A percentile compares a stretch with the other conserved stretches of the same genome.
Conservation (phyloP, 169 alveolate genomes). For the Babesia ovis region DNA sequence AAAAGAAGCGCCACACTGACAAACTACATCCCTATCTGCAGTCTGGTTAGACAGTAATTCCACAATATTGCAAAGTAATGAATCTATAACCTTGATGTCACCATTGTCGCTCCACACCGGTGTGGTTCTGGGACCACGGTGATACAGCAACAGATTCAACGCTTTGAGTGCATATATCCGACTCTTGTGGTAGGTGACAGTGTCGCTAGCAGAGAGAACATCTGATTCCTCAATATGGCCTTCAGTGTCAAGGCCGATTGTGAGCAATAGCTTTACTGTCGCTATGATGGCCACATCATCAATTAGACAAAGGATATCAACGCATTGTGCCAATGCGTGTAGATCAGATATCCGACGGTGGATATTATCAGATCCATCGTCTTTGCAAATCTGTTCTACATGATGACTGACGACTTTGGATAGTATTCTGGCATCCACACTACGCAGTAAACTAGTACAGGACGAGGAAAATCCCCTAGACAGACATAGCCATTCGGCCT, state of each 20-base stretch:
- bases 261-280: not conserved
- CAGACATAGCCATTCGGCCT: conserved; percentile 54
- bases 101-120: not conserved
- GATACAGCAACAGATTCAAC: conserved; percentile 10
- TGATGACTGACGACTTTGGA: not conserved
- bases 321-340: conserved; percentile 20
- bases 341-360: conserved; percentile 20
- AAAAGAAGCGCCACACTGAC: conserved; percentile 28
- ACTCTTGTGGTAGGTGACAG: conserved; percentile 35
- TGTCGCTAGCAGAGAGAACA: conserved; percentile 14
- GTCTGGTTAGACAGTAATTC: not conserved
- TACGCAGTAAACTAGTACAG: conserved; percentile 14
- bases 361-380: not conserved
- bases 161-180: conserved; percentile 26
- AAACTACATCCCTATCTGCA: conserved; percentile 28
- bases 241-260: conserved; percentile 22
- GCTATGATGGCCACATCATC: not conserved
- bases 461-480: conserved; percentile 29
- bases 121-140: not conserved
- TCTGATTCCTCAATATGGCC: not conserved
- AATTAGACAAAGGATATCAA: conserved; percentile 7
- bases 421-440: not conserved
- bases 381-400: not conserved
- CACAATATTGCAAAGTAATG: not conserved
- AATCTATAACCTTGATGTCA: not conserved